Evolutionary conservation across 345 rosid genomes (phyloP).

Genomic region (Eucalyptus curtisii): DNA sequence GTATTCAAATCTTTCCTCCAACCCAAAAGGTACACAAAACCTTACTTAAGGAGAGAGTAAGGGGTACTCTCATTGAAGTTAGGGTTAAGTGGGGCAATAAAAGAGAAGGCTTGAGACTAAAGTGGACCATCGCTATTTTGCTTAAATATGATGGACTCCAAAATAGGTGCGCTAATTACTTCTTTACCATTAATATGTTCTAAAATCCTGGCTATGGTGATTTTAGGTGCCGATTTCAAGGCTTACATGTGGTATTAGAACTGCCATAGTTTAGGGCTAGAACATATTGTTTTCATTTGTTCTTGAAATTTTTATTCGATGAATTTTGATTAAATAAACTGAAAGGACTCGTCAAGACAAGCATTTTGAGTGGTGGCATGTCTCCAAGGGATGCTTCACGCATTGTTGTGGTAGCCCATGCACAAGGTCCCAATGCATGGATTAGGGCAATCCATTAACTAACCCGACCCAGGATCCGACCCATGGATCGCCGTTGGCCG

Average conservation of each 20-base stretch:
- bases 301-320: neutral
- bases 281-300: neutral
- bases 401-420: neutral
- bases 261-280: neutral
- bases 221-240: neutral
- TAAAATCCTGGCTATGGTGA: neutral
- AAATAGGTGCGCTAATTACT: neutral
- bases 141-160: neutral
- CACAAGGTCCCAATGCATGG: neutral
- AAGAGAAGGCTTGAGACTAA: neutral
- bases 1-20: neutral
- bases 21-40: neutral
- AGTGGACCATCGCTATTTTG: neutral
- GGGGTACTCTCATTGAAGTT: neutral
- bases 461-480: fast-evolving
- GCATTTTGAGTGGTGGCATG: neutral
- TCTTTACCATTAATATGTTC: neutral
- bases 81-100: neutral
- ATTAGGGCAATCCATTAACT: too few relatives aligned
- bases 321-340: neutral
- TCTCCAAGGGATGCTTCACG: neutral
- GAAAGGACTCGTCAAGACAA: neutral
- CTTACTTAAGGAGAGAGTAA: neutral
- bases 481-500: fast-evolving
- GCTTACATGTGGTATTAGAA: neutral